Conservation (phyloP, 257 asterid species). For the Salvia rosmarinus region DNA sequence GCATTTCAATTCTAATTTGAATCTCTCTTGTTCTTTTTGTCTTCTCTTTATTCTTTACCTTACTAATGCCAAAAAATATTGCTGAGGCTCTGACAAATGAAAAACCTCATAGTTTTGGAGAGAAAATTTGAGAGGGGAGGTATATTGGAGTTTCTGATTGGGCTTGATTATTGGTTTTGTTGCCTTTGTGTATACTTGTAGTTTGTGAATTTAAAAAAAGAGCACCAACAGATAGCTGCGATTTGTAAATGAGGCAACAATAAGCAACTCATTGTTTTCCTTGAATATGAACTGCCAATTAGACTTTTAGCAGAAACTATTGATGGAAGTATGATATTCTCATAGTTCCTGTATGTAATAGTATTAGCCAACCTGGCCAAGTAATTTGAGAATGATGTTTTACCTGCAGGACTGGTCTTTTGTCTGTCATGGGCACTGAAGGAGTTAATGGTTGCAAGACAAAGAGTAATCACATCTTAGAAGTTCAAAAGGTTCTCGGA, state of each 20-base stretch:
- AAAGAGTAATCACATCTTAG: slow-evolving; percentile 70
- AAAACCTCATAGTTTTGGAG: neutral
- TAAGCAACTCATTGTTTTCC: neutral
- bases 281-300: neutral
- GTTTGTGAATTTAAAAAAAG: neutral
- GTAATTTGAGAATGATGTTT: slow-evolving; percentile 30
- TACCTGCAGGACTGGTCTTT: slow-evolving; percentile 75
- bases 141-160: neutral
- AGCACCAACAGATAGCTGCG: neutral
- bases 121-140: neutral
- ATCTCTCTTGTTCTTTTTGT: neutral
- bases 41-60: neutral
- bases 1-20: neutral
- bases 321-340: neutral
- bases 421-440: slow-evolving; percentile 85
- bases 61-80: slow-evolving; percentile 1
- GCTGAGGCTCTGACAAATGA: neutral
- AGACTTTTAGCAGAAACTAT: slow-evolving; percentile 1
- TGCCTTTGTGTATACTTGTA: neutral
- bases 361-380: neutral
- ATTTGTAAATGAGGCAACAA: neutral
- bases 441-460: slow-evolving; percentile 78
- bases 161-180: slow-evolving; percentile 7
- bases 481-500: slow-evolving; percentile 74
- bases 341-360: neutral